These are phyloP conservation scores for Diophrys sp. DNA, from an alignment of 73 alveolate genomes.

Conservation along the genomic window DNA sequence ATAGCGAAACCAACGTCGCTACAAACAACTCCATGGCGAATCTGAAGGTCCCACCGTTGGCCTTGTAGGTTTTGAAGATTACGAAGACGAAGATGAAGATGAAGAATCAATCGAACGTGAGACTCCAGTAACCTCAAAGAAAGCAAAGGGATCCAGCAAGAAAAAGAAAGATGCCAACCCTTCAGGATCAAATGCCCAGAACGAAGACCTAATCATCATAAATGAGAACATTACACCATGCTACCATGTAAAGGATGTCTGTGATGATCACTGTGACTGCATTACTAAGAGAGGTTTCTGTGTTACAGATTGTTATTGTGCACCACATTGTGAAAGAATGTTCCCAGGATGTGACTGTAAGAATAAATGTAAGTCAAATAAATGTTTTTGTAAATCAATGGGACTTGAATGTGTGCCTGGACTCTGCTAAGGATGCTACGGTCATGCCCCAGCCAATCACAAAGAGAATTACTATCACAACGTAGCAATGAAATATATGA, in stretches of 20 bases:
- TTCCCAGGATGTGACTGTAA: slow-evolving; percentile 32
- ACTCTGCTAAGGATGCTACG: slow-evolving; percentile 13
- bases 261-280: not conserved
- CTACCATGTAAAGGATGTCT: not conserved
- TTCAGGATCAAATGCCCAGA: not conserved
- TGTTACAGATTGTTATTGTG: not conserved
- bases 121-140: too few species aligned
- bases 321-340: slow-evolving; percentile 13
- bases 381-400: slow-evolving; percentile 11
- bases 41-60: too few species aligned
- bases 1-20: too few species aligned
- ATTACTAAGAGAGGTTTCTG: not conserved
- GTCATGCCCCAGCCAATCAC: not conserved
- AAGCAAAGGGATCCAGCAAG: not conserved
- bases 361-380: not conserved
- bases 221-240: not conserved
- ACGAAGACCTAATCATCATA: not conserved
- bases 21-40: too few species aligned
- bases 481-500: not conserved
- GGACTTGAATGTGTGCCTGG: slow-evolving; percentile 22
- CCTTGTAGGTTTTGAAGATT: too few species aligned
- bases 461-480: not conserved
- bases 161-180: not conserved
- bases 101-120: too few species aligned
- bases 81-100: too few species aligned